These are phyloP conservation scores for Hypoxylon trugodes DNA, from an alignment of 495 filamentous ascomycete species.

Conservation along the genomic window DNA sequence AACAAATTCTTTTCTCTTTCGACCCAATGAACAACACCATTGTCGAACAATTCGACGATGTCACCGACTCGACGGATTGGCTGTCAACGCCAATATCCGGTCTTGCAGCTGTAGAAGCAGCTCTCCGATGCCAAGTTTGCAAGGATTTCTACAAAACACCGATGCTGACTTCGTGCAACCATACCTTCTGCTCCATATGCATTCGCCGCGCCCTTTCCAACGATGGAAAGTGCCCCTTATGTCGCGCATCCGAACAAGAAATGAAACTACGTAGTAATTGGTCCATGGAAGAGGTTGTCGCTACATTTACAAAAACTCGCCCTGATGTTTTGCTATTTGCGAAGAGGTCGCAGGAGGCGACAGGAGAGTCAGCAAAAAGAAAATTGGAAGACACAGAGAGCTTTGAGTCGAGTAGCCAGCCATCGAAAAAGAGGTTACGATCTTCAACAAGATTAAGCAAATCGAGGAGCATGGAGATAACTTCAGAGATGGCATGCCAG, in stretches of 20 bases:
- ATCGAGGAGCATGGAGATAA: constrained; percentile 46
- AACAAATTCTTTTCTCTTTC: neutral
- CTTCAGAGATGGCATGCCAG: constrained; percentile 46
- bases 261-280: constrained; percentile 84
- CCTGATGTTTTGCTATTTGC: constrained; percentile 69
- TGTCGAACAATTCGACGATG: constrained; percentile 55
- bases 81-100: constrained; percentile 75
- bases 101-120: constrained; percentile 80
- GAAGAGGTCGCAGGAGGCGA: constrained; percentile 46
- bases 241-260: constrained; percentile 79
- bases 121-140: constrained; percentile 94
- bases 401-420: constrained; percentile 24
- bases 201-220: constrained; percentile 83
- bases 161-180: constrained; percentile 91
- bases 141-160: constrained; percentile 96
- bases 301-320: constrained; percentile 74
- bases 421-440: constrained; percentile 55
- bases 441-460: constrained; percentile 55
- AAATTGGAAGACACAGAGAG: constrained; percentile 54
- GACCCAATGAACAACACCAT: constrained; percentile 26
- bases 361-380: constrained; percentile 52
- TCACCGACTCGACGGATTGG: constrained; percentile 96
- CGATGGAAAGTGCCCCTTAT: constrained; percentile 87
- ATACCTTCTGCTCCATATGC: constrained; percentile 97
- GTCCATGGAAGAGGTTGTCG: constrained; percentile 84